Evolutionary conservation across 768 basidiomycete genomes (phyloP).

Genomic region (Tricholomella constricta): DNA sequence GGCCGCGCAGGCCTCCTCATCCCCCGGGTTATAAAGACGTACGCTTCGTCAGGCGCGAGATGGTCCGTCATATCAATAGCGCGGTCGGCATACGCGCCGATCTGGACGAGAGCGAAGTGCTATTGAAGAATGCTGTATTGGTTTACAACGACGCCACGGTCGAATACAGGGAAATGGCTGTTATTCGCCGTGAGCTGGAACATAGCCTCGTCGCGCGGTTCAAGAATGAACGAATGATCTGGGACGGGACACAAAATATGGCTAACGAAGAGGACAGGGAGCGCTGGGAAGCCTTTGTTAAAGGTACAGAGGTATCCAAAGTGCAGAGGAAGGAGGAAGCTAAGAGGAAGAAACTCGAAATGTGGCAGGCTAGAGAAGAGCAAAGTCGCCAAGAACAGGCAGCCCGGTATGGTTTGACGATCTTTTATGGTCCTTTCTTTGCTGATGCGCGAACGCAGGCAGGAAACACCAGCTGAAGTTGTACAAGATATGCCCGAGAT

Average conservation of each 20-base stretch:
- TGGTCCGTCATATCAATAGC: constrained; percentile 17
- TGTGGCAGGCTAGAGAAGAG: background rate
- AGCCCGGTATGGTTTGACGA: background rate
- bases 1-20: background rate
- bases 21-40: constrained; percentile 20
- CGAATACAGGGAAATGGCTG: constrained; percentile 16
- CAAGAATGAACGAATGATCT: constrained; percentile 25
- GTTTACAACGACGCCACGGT: constrained; percentile 4
- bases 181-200: constrained; percentile 19
- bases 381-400: background rate
- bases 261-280: constrained; percentile 11
- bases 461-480: background rate
- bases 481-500: background rate
- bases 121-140: constrained; percentile 13
- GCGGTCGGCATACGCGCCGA: constrained; percentile 13
- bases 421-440: background rate
- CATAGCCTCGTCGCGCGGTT: constrained; percentile 16
- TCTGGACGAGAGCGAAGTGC: constrained; percentile 16
- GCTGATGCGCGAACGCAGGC: background rate
- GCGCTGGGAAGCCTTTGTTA: constrained; percentile 12
- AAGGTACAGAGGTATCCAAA: background rate
- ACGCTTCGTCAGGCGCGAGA: constrained; percentile 18
- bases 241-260: constrained; percentile 32
- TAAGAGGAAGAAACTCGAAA: background rate
- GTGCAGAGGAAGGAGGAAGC: constrained; percentile 8